These are phyloP conservation scores for Globisporangium uncinulatum DNA, from an alignment of 352 stramenopile genomes.

Conservation along the genomic window DNA sequence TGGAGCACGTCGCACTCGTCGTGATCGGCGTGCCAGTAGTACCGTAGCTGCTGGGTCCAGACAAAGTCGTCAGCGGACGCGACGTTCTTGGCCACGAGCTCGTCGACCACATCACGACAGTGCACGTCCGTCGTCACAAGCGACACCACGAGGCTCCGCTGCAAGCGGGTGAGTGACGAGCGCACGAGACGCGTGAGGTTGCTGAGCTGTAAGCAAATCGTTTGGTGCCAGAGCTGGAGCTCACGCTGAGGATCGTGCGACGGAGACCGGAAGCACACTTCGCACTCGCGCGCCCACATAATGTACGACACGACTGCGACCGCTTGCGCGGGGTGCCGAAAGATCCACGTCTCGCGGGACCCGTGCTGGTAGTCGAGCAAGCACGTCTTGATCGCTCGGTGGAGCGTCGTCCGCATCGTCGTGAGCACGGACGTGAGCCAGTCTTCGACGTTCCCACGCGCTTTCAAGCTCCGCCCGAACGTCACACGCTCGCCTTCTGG, in stretches of 20 bases:
- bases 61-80: conserved; percentile 51
- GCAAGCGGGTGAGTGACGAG: conserved; percentile 44
- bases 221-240: conserved; percentile 56
- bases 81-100: conserved; percentile 46
- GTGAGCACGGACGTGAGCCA: conserved; percentile 71
- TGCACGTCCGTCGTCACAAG: conserved; percentile 77
- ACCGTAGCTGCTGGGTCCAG: conserved; percentile 75
- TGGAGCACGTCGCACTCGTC: conserved; percentile 60
- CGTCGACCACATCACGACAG: conserved; percentile 70
- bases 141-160: conserved; percentile 56
- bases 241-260: conserved; percentile 49
- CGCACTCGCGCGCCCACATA: conserved; percentile 68
- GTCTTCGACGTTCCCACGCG: conserved; percentile 83
- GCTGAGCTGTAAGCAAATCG: conserved; percentile 56
- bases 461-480: conserved; percentile 74
- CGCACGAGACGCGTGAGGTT: conserved; percentile 66
- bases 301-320: conserved; percentile 90
- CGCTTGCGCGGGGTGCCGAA: conserved; percentile 86
- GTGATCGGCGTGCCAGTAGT: conserved; percentile 58
- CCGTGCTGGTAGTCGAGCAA: conserved; percentile 86
- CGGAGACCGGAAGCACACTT: conserved; percentile 47
- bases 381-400: conserved; percentile 67
- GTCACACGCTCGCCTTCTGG: conserved; percentile 72
- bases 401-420: conserved; percentile 71
- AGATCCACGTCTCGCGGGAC: conserved; percentile 76